Evolutionary conservation across 2,329 filamentous ascomycete genomes (phyloP), one percentile per base, ranked within the genome.

Genomic region (Beauveria medogensis): DNA sequence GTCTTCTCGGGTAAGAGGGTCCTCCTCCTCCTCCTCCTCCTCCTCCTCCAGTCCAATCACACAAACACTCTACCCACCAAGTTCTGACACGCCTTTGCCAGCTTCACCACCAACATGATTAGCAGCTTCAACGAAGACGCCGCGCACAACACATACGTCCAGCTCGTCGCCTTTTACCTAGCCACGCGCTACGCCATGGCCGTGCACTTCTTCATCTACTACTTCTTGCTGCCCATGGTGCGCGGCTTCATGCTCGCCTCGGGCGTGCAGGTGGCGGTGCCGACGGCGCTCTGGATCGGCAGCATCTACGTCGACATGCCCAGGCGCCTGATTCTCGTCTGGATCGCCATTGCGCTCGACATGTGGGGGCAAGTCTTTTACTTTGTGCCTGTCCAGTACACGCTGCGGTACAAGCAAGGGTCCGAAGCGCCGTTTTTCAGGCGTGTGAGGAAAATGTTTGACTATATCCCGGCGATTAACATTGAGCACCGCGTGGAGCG

Each of bases 401-500:
- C 46, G 12, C 46, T 58, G n/a, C 55, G 46, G 3, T 26, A 20
- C 20, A 26, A 37, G 28, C 16, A 40, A 8, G 55, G 51, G 9
- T 64, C 65, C 5, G 64, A 61, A 9, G 67, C 61, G n/a, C 60
- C 26, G n/a, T 41, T 68, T 12, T 67, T 64, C 46, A 65, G 61
- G n/a, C 56, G 65, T 5, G 54, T 79, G 16, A 67, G 68, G 10
- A 67, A 70, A 5, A 69, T 74, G 4, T 83, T 85, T 61, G 83
- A 86, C 64, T 86, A 86, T 69, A 81, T 78, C 58, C 85, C 83
- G 2, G 83, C 82, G 0, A 74, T 83, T 52, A 88, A 86, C 65
- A 88, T 88, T 64, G 85, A 88, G 70, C 85, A 88, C 69, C 80
- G 82, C 59, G 82, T 84, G 5, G 85, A 87, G 69, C 75, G 85